A percentile compares a stretch with the other conserved stretches of the same genome.
These are phyloP conservation scores for Botryococcus braunii DNA, from an alignment of 163 green algal species.

Conservation along the genomic window DNA sequence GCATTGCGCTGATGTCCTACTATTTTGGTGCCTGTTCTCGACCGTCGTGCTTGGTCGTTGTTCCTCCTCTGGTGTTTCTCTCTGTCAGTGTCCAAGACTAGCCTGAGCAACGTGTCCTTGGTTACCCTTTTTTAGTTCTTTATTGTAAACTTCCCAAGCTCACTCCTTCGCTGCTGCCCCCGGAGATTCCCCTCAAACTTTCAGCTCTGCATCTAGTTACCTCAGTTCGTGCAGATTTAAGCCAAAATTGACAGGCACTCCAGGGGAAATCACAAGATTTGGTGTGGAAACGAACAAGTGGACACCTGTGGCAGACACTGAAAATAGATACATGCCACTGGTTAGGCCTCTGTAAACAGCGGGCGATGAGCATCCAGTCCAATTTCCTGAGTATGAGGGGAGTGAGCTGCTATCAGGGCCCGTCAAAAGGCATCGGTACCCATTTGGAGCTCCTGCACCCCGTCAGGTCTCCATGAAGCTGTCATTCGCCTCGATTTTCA, in stretches of 20 bases:
- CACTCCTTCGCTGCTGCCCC: no score
- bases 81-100: no score
- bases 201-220: background rate
- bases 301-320: constrained; percentile 35
- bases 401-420: background rate
- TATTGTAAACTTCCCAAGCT: no score
- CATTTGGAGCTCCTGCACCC: constrained; percentile 11
- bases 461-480: background rate
- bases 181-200: no score
- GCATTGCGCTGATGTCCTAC: no score
- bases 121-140: no score
- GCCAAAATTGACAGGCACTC: background rate
- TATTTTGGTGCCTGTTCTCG: no score
- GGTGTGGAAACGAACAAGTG: background rate
- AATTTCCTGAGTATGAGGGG: constrained; percentile 15
- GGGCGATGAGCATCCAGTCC: constrained; percentile 39
- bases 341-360: constrained; percentile 19
- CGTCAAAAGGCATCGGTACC: constrained; percentile 46
- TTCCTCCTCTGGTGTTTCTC: no score
- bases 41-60: no score
- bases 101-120: no score
- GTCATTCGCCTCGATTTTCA: background rate
- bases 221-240: background rate
- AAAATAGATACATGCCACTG: constrained; percentile 58
- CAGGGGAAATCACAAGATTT: background rate